Evolutionary conservation across 106 monocot species (phyloP).

Genomic region (Narthecium ossifragum): DNA sequence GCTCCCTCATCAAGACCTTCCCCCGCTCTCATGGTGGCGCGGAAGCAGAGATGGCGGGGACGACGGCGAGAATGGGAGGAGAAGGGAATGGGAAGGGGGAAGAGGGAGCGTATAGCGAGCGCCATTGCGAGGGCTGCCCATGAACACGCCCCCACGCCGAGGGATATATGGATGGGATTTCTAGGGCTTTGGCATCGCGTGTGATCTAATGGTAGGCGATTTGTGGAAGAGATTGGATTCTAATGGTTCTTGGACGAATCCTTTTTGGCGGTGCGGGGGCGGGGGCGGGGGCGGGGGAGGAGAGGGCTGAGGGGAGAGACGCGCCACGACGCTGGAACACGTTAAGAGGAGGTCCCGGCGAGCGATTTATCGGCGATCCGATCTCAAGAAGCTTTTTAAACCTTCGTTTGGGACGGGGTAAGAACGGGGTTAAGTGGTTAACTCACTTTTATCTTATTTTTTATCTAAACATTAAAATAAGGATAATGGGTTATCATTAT

Average conservation of each 20-base stretch:
- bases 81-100: background rate
- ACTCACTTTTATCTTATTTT: no score
- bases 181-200: background rate
- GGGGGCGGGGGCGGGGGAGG: background rate
- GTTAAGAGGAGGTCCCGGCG: background rate
- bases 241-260: no score
- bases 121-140: background rate
- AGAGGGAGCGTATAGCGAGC: background rate
- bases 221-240: background rate
- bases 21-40: background rate
- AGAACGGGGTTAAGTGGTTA: no score
- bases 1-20: slow-evolving; percentile 9
- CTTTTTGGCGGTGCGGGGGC: background rate
- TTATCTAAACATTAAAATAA: no score
- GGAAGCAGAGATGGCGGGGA: background rate
- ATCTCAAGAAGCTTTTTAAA: no score
- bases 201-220: background rate
- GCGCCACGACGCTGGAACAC: background rate
- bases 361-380: no score
- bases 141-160: background rate
- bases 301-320: background rate
- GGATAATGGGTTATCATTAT: no score
- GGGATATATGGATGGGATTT: background rate
- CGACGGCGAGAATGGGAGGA: no score
- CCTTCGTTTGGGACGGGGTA: no score